Evolutionary conservation across 257 asterid genomes (phyloP).

Genomic region (Capsicum rhomboideum): DNA sequence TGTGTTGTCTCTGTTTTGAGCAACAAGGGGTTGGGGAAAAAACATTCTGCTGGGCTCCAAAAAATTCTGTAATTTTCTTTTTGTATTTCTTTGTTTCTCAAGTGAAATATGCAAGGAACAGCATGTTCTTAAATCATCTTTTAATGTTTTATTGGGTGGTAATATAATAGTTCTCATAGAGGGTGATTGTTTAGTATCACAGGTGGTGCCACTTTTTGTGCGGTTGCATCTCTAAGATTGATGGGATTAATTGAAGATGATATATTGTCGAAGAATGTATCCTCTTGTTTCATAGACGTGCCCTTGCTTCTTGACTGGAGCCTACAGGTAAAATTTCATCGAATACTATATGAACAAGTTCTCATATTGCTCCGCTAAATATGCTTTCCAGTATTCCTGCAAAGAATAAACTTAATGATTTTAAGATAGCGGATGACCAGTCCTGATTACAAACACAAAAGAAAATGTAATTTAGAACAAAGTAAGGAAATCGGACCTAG

Average conservation of each 20-base stretch:
- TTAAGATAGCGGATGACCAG: neutral
- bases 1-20: neutral
- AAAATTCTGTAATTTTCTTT: neutral
- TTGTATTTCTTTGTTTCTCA: neutral
- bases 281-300: constrained; percentile 40
- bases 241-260: constrained; percentile 84
- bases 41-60: neutral
- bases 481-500: neutral
- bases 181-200: constrained; percentile 60
- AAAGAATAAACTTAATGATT: neutral
- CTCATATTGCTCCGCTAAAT: neutral
- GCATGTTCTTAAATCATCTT: neutral
- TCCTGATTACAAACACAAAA: neutral
- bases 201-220: constrained; percentile 99
- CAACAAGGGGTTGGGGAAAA: neutral
- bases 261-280: constrained; percentile 29
- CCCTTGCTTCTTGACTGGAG: constrained; percentile 81
- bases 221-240: constrained; percentile 88
- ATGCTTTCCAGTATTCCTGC: neutral
- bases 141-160: neutral
- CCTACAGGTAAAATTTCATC: constrained; percentile 56
- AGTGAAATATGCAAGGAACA: neutral
- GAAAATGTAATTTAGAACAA: neutral
- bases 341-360: neutral
- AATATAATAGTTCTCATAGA: constrained; percentile 35